phyloP scores from a whole-genome alignment of 306 rosid species.

The Cicer cuneatum region DNA sequence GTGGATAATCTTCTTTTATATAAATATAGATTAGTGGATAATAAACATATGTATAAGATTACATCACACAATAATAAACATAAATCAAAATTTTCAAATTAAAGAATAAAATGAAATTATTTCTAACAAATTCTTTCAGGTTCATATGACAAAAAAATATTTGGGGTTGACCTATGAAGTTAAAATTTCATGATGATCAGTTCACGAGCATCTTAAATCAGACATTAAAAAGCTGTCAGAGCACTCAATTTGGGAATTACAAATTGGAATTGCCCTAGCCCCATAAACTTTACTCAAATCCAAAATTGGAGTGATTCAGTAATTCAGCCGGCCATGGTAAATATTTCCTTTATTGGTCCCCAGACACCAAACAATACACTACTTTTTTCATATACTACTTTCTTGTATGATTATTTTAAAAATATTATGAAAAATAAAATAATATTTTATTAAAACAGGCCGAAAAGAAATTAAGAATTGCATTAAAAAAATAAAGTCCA shows the following conservation, averaged over 20 bases:
- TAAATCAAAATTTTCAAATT: no score
- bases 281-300: conserved; percentile 40
- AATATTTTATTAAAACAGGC: no score
- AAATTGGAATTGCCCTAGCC: conserved; percentile 42
- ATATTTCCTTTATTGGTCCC: conserved; percentile 52
- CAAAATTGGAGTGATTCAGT: conserved; percentile 48
- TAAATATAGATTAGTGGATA: no score
- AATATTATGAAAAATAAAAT: no score
- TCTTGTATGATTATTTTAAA: no score
- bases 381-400: background rate
- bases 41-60: no score
- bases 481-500: no score
- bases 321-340: conserved; percentile 31
- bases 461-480: no score
- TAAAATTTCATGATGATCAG: conserved; percentile 55
- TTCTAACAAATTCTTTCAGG: no score
- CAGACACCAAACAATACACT: background rate
- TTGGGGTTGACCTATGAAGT: conserved; percentile 51
- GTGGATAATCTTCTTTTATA: no score
- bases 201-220: conserved; percentile 61
- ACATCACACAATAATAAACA: no score
- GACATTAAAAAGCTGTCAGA: conserved; percentile 47
- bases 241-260: conserved; percentile 54
- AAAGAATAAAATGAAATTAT: no score
- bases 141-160: background rate